Evolutionary conservation across 2,329 filamentous ascomycete genomes (phyloP).

Genomic region (Monosporascus sp.): DNA sequence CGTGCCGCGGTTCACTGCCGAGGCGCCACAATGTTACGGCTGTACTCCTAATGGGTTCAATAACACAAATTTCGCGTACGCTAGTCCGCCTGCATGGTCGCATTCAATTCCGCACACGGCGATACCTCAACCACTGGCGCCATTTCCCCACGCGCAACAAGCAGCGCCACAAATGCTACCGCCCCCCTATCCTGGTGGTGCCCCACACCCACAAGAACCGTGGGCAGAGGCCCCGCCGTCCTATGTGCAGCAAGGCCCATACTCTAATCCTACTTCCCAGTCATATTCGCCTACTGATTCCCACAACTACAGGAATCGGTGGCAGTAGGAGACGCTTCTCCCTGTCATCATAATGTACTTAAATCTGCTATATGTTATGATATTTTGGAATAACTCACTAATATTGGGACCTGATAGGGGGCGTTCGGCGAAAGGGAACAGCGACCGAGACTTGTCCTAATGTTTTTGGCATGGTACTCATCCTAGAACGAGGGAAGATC

Average conservation of each 20-base stretch:
- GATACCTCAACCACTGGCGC: constrained; percentile 6
- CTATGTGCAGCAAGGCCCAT: constrained; percentile 6
- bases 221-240: constrained; percentile 14
- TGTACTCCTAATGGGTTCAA: constrained; percentile 6
- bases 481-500: no score
- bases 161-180: neutral
- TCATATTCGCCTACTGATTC: constrained; percentile 5
- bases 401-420: no score
- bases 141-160: constrained; percentile 11
- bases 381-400: no score
- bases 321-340: neutral
- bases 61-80: constrained; percentile 7
- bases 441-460: no score
- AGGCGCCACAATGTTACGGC: constrained; percentile 11
- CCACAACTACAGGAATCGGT: constrained; percentile 3
- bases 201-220: constrained; percentile 3
- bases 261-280: constrained; percentile 11
- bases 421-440: no score
- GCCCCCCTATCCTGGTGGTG: neutral
- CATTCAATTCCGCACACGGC: constrained; percentile 4
- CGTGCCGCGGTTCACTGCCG: constrained; percentile 6
- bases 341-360: neutral
- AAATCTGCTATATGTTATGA: no score
- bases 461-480: no score
- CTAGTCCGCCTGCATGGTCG: constrained; percentile 11